Conservation (phyloP, 2,329 filamentous ascomycete species). For the Curvularia eragrostidis region DNA sequence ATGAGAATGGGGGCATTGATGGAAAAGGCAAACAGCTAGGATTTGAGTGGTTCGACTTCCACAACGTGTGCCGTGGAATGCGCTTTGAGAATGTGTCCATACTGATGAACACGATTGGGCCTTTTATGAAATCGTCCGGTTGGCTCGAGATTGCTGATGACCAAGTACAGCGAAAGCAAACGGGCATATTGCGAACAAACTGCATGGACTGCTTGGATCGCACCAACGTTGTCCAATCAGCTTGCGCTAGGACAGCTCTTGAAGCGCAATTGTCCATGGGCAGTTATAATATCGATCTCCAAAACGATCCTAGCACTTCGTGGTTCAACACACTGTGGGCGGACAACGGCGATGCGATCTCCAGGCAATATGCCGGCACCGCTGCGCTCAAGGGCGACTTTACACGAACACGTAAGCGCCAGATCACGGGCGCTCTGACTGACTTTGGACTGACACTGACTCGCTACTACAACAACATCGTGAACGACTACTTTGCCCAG, state of each 20-base stretch:
- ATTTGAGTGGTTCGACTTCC: constrained; percentile 99
- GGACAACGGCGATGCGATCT: constrained; percentile 95
- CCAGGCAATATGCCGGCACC: constrained; percentile 93
- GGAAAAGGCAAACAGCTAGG: constrained; percentile 59
- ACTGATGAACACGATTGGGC: constrained; percentile 73
- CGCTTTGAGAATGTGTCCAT: constrained; percentile 93
- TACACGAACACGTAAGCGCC: constrained; percentile 86
- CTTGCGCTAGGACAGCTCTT: constrained; percentile 81
- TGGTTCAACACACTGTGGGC: constrained; percentile 99
- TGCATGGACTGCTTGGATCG: constrained; percentile 98
- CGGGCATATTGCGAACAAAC: constrained; percentile 86
- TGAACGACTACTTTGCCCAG: constrained; percentile 97
- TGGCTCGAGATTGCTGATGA: constrained; percentile 68
- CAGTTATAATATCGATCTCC: constrained; percentile 75
- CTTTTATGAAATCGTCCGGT: constrained; percentile 72
- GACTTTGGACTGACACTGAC: constrained; percentile 90
- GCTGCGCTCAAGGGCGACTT: constrained; percentile 97
- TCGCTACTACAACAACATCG: constrained; percentile 82
- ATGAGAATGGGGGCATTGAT: constrained; percentile 62
- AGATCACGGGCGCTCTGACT: constrained; percentile 89
- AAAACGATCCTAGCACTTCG: constrained; percentile 77
- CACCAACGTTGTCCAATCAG: constrained; percentile 95
- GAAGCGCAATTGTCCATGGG: constrained; percentile 79
- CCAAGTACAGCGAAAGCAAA: constrained; percentile 60
- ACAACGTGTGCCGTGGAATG: constrained; percentile 91